These are phyloP conservation scores for Cryomyces minteri DNA, from an alignment of 495 filamentous ascomycete genomes.

Conservation along the genomic window DNA sequence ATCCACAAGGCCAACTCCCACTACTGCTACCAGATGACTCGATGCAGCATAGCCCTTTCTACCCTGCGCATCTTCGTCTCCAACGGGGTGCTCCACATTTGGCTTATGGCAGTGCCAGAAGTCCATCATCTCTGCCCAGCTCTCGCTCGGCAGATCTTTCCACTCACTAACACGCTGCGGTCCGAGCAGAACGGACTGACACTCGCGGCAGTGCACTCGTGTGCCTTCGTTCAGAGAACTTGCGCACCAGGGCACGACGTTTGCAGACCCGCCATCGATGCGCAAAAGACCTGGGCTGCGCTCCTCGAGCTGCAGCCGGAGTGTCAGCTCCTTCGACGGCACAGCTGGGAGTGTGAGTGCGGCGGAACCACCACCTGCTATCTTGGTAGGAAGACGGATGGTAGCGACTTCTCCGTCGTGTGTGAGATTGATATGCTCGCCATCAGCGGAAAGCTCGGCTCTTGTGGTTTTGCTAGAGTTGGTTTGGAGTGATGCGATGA, in stretches of 20 bases:
- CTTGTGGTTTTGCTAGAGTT: constrained; percentile 25
- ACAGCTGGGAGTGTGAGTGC: constrained; percentile 19
- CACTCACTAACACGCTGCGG: constrained; percentile 35
- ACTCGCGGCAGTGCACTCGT: no score
- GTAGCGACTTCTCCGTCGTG: constrained; percentile 35
- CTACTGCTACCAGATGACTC: constrained; percentile 42
- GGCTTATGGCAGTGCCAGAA: constrained; percentile 99
- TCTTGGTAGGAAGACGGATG: constrained; percentile 47
- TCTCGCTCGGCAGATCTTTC: constrained; percentile 90
- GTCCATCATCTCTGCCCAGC: constrained; percentile 99
- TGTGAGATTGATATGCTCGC: constrained; percentile 28
- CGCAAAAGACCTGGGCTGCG: constrained; percentile 13
- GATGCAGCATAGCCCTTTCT: constrained; percentile 58
- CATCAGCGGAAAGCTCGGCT: constrained; percentile 30
- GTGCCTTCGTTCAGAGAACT: constrained; percentile 32
- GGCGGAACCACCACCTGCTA: constrained; percentile 20
- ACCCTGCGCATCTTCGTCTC: constrained; percentile 25
- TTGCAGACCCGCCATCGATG: constrained; percentile 14
- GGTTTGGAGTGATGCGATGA: constrained; percentile 47
- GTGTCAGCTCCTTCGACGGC: constrained; percentile 32
- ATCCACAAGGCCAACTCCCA: constrained; percentile 59
- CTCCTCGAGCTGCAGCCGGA: constrained; percentile 48
- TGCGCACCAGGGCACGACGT: constrained; percentile 56
- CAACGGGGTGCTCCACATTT: constrained; percentile 22
- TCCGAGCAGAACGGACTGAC: constrained; percentile 29